A percentile compares a stretch with the other conserved stretches of the same genome.
phyloP scores from a whole-genome alignment of 805 yeast species.

The Suhomyces xylopsoci region DNA sequence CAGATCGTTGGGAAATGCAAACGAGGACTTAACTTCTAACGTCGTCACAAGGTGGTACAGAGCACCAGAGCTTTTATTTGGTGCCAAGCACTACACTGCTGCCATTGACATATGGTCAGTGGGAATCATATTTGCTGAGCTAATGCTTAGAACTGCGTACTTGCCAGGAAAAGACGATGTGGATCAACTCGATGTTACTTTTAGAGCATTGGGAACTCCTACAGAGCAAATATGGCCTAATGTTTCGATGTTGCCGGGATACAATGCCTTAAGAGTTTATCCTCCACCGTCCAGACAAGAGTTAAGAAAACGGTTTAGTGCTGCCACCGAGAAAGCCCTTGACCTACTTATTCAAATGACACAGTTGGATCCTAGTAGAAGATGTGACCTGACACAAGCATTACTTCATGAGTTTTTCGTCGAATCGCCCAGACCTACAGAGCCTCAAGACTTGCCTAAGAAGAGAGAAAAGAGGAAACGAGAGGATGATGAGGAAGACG shows the following conservation, averaged over 20 bases:
- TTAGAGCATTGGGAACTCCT: slow-evolving; percentile 94
- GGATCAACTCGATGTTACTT: slow-evolving; percentile 90
- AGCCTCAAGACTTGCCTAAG: slow-evolving; percentile 61
- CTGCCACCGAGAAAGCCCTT: slow-evolving; percentile 83
- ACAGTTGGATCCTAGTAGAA: slow-evolving; percentile 69
- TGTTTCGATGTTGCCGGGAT: slow-evolving; percentile 73
- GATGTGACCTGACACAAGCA: slow-evolving; percentile 65
- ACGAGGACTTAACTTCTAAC: slow-evolving; percentile 79
- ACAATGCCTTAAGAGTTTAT: slow-evolving; percentile 67
- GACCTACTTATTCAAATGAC: slow-evolving; percentile 73
- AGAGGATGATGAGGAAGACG: slow-evolving; percentile 15
- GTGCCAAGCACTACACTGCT: slow-evolving; percentile 43
- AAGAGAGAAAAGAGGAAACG: slow-evolving; percentile 25
- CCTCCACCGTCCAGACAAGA: slow-evolving; percentile 84
- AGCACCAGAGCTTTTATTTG: slow-evolving; percentile 60
- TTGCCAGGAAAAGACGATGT: slow-evolving; percentile 88
- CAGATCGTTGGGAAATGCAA: slow-evolving; percentile 69
- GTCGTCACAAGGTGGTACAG: slow-evolving; percentile 98
- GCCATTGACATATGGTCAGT: slow-evolving; percentile 47
- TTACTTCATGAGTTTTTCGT: slow-evolving; percentile 64
- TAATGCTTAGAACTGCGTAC: slow-evolving; percentile 93
- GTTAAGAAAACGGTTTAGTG: slow-evolving; percentile 77
- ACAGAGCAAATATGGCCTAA: slow-evolving; percentile 91
- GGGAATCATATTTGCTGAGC: slow-evolving; percentile 81
- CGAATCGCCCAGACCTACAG: slow-evolving; percentile 74